Percentiles rank a stretch among this genome's conserved stretches.
Evolutionary conservation across 1,284 basidiomycete genomes (phyloP).

Genomic region (Trametes sp.): DNA sequence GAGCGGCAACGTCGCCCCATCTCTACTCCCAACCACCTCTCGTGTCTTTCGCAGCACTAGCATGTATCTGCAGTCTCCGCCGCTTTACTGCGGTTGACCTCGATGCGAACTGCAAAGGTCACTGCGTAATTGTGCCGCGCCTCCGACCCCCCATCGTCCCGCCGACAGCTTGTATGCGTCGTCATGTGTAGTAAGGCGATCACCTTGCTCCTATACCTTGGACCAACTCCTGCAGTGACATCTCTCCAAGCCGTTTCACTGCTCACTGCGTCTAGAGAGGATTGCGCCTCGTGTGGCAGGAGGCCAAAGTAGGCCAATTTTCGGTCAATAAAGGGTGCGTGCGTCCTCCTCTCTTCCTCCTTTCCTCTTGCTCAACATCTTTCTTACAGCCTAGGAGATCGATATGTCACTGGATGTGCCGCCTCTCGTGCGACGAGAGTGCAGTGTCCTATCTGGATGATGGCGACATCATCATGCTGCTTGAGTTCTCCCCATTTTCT

Average conservation of each 20-base stretch:
- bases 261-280: neutral
- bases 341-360: neutral
- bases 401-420: neutral
- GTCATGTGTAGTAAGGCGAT: neutral
- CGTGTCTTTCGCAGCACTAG: too few relatives aligned
- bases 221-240: neutral
- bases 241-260: neutral
- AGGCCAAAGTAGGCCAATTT: neutral
- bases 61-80: neutral
- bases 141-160: neutral
- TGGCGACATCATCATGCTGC: neutral
- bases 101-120: neutral
- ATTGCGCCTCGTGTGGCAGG: neutral
- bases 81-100: neutral
- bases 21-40: neutral
- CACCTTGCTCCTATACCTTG: neutral
- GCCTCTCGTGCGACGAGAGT: neutral
- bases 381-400: neutral
- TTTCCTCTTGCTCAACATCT: neutral
- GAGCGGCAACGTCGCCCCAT: slow-evolving; percentile 10
- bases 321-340: neutral
- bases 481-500: neutral
- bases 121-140: neutral
- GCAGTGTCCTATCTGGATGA: neutral
- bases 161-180: slow-evolving; percentile 4